phyloP scores from a whole-genome alignment of 257 asterid genomes.

The Scutellaria galericulata region DNA sequence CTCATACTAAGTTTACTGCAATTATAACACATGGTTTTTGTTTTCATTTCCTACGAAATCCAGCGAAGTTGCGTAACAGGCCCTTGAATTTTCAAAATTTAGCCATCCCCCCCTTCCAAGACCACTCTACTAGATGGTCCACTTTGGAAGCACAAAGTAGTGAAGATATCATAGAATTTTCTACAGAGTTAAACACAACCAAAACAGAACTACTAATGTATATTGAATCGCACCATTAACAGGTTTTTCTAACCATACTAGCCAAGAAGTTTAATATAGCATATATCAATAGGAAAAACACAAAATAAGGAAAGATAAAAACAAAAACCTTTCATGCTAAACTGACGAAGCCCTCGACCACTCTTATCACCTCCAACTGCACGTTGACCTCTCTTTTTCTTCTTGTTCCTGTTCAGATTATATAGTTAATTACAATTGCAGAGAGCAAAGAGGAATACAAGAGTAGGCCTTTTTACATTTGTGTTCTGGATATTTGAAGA shows the following conservation, averaged over 20 bases:
- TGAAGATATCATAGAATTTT: slow-evolving; percentile 1
- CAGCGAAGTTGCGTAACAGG: slow-evolving; percentile 25
- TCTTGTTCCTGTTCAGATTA: slow-evolving; percentile 62
- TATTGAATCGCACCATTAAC: not conserved
- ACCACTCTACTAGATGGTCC: not conserved
- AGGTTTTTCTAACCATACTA: slow-evolving; percentile 18
- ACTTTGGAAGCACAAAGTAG: not conserved
- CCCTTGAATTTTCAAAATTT: slow-evolving; percentile 2
- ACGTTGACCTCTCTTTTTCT: slow-evolving; percentile 96
- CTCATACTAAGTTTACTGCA: slow-evolving; percentile 26
- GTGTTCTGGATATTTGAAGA: not conserved
- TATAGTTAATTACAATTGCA: slow-evolving; percentile 21
- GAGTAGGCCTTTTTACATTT: not conserved
- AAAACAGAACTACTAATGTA: not conserved
- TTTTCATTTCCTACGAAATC: not conserved
- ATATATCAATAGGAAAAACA: slow-evolving; percentile 1
- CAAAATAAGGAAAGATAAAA: slow-evolving; percentile 20
- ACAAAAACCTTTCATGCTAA: slow-evolving; percentile 94
- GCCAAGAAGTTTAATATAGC: slow-evolving; percentile 9
- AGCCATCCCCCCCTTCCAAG: slow-evolving; percentile 5
- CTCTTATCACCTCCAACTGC: slow-evolving; percentile 88
- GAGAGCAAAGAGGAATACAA: not conserved
- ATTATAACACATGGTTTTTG: not conserved
- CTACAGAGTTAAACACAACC: not conserved
- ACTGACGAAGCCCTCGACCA: slow-evolving; percentile 98